A percentile compares a stretch with the other conserved stretches of the same genome.
Conservation (phyloP, 2,329 filamentous ascomycete genomes). For the Alternaria infectoria region DNA sequence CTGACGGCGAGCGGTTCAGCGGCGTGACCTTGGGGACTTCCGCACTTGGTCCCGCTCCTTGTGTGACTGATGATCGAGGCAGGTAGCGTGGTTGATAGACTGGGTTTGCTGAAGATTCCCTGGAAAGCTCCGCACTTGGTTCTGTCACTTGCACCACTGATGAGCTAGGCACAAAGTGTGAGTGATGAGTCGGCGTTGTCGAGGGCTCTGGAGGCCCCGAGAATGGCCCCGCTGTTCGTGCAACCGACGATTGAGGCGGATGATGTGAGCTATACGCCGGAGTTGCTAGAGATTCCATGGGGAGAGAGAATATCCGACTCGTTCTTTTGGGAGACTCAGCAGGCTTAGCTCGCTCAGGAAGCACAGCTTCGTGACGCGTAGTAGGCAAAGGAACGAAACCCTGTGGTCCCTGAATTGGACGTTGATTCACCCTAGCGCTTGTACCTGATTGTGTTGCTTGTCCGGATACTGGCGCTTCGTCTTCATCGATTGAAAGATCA, state of each 20-base stretch:
- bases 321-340: not conserved
- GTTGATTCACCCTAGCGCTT: not conserved
- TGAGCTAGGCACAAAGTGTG: not conserved
- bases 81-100: not conserved
- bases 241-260: not conserved
- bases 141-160: not conserved
- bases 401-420: not conserved
- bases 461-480: not conserved
- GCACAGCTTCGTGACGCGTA: not conserved
- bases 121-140: not conserved
- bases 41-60: not conserved
- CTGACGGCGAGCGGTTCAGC: not conserved
- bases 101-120: not conserved
- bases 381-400: not conserved
- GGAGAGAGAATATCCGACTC: not conserved
- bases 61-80: not conserved
- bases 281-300: not conserved
- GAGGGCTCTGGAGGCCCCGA: not conserved
- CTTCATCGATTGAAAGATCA: slow-evolving; percentile 5
- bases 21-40: not conserved
- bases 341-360: not conserved
- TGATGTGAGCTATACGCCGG: not conserved
- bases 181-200: not conserved
- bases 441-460: not conserved
- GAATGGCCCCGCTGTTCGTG: not conserved